phyloP scores from a whole-genome alignment of 768 basidiomycete species.

The Amanita rimosa region DNA sequence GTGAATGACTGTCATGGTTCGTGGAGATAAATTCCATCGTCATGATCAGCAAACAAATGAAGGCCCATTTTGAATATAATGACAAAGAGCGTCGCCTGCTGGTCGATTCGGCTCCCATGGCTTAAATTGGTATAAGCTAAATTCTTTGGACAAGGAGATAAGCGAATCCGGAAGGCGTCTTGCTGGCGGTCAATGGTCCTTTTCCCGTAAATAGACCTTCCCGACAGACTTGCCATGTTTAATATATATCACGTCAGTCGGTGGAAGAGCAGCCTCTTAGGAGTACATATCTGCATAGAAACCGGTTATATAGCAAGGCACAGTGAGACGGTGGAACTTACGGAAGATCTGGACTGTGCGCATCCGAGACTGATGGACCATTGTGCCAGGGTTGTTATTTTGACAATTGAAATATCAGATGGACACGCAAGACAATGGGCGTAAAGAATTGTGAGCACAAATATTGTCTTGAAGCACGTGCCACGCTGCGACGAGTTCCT shows the following conservation, averaged over 20 bases:
- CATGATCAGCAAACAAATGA: slow-evolving; percentile 13
- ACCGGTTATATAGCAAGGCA: no score
- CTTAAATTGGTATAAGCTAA: not conserved
- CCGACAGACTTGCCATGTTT: slow-evolving; percentile 13
- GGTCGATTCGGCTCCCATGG: not conserved
- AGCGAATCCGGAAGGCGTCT: not conserved
- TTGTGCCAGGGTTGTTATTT: not conserved
- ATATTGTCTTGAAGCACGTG: not conserved
- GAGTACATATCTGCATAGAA: no score
- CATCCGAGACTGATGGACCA: slow-evolving; percentile 6
- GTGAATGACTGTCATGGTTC: not conserved
- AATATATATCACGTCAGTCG: slow-evolving; percentile 1
- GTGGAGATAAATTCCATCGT: not conserved
- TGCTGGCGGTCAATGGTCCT: not conserved
- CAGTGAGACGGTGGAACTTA: no score
- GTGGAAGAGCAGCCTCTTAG: no score
- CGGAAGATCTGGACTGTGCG: no score
- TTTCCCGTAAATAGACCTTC: slow-evolving; percentile 11
- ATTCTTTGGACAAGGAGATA: not conserved
- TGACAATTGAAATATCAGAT: not conserved
- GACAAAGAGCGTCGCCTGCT: not conserved
- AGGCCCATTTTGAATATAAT: slow-evolving; percentile 18
- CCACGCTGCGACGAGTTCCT: not conserved
- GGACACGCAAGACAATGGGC: no score
- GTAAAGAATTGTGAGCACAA: not conserved